Evolutionary conservation across 768 basidiomycete species (phyloP).

Genomic region (Lyophyllum decastes): DNA sequence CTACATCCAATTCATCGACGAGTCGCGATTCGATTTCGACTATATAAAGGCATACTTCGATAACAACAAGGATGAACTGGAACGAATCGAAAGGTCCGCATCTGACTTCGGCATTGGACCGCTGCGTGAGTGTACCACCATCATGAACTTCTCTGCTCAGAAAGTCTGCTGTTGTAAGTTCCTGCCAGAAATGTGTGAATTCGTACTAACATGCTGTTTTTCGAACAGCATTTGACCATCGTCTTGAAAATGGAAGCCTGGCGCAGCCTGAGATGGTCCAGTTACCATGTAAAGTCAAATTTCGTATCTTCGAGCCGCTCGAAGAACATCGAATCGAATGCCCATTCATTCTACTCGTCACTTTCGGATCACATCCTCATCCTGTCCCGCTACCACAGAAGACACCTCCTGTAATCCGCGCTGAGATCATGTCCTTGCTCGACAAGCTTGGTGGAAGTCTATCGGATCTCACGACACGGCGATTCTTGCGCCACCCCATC

Average conservation of each 20-base stretch:
- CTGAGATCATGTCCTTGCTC: neutral
- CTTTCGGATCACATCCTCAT: slow-evolving; percentile 19
- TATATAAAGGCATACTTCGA: neutral
- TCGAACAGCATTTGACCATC: neutral
- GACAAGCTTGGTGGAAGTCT: neutral
- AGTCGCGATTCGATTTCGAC: neutral
- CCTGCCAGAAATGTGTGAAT: neutral
- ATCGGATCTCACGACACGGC: neutral
- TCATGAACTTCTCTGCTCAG: neutral
- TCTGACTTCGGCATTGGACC: neutral
- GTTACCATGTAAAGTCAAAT: neutral
- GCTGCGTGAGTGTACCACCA: neutral
- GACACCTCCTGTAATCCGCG: slow-evolving; percentile 15
- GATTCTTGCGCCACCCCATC: neutral
- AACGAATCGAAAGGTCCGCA: neutral
- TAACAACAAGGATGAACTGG: neutral
- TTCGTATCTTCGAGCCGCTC: neutral
- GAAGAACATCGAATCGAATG: neutral
- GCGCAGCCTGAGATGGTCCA: neutral
- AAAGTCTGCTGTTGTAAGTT: neutral
- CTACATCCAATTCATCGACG: neutral
- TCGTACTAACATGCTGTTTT: neutral
- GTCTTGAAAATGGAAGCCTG: neutral
- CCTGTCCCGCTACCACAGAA: slow-evolving; percentile 21
- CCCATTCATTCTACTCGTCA: slow-evolving; percentile 15